Percentiles rank a stretch among this genome's conserved stretches.
Conservation (phyloP, 371 early-diverging fungal species). For the Nematocida ausubeli region DNA sequence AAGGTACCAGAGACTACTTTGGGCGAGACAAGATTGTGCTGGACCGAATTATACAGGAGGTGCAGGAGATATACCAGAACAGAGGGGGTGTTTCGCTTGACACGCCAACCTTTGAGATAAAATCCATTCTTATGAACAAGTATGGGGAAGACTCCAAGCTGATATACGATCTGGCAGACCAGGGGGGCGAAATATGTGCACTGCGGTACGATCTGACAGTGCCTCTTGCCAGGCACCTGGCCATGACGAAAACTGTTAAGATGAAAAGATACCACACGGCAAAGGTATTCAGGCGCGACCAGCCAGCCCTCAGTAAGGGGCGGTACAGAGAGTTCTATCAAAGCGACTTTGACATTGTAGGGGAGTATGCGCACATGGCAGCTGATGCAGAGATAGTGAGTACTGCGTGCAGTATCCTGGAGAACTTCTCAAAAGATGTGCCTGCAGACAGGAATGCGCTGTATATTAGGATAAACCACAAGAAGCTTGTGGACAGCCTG, state of each 20-base stretch:
- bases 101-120: slow-evolving; percentile 97
- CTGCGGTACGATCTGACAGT: slow-evolving; percentile 96
- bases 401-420: slow-evolving; percentile 75
- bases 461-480: slow-evolving; percentile 83
- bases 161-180: slow-evolving; percentile 93
- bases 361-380: slow-evolving; percentile 83
- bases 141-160: slow-evolving; percentile 98
- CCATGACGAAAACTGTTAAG: slow-evolving; percentile 77
- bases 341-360: slow-evolving; percentile 98
- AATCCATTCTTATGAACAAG: slow-evolving; percentile 90
- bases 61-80: slow-evolving; percentile 78
- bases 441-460: slow-evolving; percentile 75
- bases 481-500: slow-evolving; percentile 88
- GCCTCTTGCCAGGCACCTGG: slow-evolving; percentile 94
- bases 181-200: slow-evolving; percentile 93
- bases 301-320: slow-evolving; percentile 93
- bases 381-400: slow-evolving; percentile 87
- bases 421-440: slow-evolving; percentile 67
- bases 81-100: slow-evolving; percentile 95
- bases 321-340: slow-evolving; percentile 96
- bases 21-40: slow-evolving; percentile 87
- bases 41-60: slow-evolving; percentile 79
- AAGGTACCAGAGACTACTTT: slow-evolving; percentile 91
- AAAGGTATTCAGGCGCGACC: slow-evolving; percentile 95
- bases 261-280: slow-evolving; percentile 92